These are phyloP conservation scores for Yamadazyma paraphyllophila DNA, from an alignment of 805 yeast genomes.

Conservation along the genomic window DNA sequence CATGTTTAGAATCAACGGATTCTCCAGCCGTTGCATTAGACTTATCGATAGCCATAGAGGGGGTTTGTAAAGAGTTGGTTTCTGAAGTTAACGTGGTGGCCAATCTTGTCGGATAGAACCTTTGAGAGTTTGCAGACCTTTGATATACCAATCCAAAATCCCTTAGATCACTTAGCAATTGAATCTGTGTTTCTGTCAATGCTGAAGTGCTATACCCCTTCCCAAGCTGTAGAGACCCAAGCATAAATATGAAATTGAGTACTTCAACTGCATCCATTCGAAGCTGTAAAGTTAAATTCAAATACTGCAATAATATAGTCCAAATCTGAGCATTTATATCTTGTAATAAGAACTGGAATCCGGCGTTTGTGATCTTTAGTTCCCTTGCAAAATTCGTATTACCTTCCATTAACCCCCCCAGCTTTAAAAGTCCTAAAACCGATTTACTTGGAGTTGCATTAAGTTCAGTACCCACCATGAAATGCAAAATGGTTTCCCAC, in stretches of 20 bases:
- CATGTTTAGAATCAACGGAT: conserved; percentile 38
- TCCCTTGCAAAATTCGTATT: conserved; percentile 26
- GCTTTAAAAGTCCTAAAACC: conserved; percentile 70
- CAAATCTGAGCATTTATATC: conserved; percentile 93
- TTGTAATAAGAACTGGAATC: conserved; percentile 91
- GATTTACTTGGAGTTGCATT: conserved; percentile 72
- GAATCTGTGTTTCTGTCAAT: conserved; percentile 74
- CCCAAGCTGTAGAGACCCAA: conserved; percentile 91
- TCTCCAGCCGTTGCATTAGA: conserved; percentile 40
- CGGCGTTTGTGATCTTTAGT: conserved; percentile 79
- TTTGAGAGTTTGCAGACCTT: conserved; percentile 49
- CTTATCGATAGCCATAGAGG: conserved; percentile 72
- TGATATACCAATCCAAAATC: conserved; percentile 88
- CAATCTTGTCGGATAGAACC: conserved; percentile 86
- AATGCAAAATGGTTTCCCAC: conserved; percentile 95
- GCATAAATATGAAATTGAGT: conserved; percentile 85
- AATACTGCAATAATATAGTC: conserved; percentile 84
- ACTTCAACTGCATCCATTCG: conserved; percentile 97
- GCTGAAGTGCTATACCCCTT: conserved; percentile 73
- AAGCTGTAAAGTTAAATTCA: conserved; percentile 77
- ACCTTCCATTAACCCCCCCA: conserved; percentile 87
- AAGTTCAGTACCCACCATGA: conserved; percentile 92
- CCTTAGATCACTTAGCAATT: conserved; percentile 83
- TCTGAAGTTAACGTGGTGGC: conserved; percentile 91
- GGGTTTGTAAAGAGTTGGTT: conserved; percentile 64